Conservation (phyloP, 1,284 basidiomycete species). For the Ganoderma lucidum region DNA sequence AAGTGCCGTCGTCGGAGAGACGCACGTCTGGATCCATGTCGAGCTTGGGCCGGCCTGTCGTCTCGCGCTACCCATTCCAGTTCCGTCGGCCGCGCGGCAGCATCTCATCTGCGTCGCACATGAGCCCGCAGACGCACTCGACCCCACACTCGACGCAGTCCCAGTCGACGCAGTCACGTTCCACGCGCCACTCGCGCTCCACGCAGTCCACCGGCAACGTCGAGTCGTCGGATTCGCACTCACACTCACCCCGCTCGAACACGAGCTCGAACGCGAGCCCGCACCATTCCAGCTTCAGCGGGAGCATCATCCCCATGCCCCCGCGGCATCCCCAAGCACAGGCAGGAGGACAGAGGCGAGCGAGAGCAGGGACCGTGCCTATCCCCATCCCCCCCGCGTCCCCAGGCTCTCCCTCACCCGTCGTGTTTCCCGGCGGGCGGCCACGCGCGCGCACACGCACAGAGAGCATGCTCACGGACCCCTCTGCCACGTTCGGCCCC, state of each 20-base stretch:
- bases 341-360: conserved; percentile 44
- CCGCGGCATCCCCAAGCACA: conserved; percentile 62
- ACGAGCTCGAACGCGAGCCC: conserved; percentile 45
- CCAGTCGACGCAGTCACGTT: conserved; percentile 52
- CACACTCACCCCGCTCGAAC: conserved; percentile 54
- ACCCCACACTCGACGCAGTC: conserved; percentile 47
- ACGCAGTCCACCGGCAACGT: conserved; percentile 66
- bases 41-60: conserved; percentile 68
- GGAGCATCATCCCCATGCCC: conserved; percentile 71
- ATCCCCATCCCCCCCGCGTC: conserved; percentile 43
- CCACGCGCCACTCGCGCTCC: conserved; percentile 51
- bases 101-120: conserved; percentile 48
- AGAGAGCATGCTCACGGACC: conserved; percentile 51
- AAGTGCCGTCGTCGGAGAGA: conserved; percentile 57
- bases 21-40: conserved; percentile 81
- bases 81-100: conserved; percentile 51
- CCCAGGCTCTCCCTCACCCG: conserved; percentile 54
- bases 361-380: conserved; percentile 61
- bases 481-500: conserved; percentile 45
- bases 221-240: conserved; percentile 66
- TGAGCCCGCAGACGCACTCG: conserved; percentile 48
- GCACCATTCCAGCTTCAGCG: conserved; percentile 40
- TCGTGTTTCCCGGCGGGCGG: conserved; percentile 49
- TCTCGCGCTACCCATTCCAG: no score
- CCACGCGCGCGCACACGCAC: conserved; percentile 49